A percentile compares a stretch with the other conserved stretches of the same genome.
Evolutionary conservation across 2,329 filamentous ascomycete species (phyloP).

Genomic region (Colletotrichum abscissum): DNA sequence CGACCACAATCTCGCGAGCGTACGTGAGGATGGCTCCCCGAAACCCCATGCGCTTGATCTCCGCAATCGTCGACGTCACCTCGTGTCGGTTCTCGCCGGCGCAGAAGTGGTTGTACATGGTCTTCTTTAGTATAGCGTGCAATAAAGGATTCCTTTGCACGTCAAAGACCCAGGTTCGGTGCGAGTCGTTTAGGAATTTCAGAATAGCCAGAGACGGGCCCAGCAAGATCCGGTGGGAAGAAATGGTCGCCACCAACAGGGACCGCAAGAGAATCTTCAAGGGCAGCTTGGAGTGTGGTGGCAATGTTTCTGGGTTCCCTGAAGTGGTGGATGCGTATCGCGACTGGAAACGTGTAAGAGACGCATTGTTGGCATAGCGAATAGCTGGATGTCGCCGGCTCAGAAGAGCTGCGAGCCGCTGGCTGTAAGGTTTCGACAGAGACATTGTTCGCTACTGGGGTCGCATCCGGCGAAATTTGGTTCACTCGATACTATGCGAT

Average conservation of each 20-base stretch:
- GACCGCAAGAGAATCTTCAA: slow-evolving; percentile 11
- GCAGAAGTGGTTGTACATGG: slow-evolving; percentile 93
- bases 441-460: not conserved
- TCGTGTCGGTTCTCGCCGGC: slow-evolving; percentile 80
- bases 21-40: slow-evolving; percentile 88
- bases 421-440: not conserved
- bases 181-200: slow-evolving; percentile 12
- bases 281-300: not conserved
- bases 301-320: slow-evolving; percentile 3
- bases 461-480: not conserved
- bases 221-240: slow-evolving; percentile 12
- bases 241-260: slow-evolving; percentile 13
- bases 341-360: not conserved
- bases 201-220: slow-evolving; percentile 4
- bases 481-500: not conserved
- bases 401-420: not conserved
- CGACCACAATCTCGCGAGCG: slow-evolving; percentile 82
- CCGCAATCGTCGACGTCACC: slow-evolving; percentile 72
- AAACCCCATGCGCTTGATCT: slow-evolving; percentile 80
- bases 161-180: slow-evolving; percentile 56
- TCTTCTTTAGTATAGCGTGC: slow-evolving; percentile 77
- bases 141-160: slow-evolving; percentile 82
- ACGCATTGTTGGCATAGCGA: not conserved
- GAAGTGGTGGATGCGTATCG: not conserved
- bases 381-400: not conserved